phyloP scores from a whole-genome alignment of 2,329 filamentous ascomycete species.

The Aureobasidium sp. region DNA sequence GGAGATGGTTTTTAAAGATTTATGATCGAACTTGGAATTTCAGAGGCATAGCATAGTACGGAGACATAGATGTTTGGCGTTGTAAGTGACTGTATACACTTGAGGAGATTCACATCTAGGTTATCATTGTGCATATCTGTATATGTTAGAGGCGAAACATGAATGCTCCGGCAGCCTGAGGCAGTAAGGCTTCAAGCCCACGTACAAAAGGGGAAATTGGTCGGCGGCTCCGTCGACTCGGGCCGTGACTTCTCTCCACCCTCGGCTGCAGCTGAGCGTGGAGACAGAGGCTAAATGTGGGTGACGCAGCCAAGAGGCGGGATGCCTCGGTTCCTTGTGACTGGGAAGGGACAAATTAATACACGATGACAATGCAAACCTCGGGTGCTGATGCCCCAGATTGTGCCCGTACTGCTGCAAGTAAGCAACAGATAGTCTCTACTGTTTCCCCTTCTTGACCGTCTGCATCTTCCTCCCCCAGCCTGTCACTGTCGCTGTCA shows the following conservation, averaged over 20 bases:
- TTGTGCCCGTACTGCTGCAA: neutral
- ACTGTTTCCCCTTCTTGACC: neutral
- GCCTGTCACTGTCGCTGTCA: neutral
- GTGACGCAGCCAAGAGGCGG: conserved; percentile 8
- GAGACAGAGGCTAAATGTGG: neutral
- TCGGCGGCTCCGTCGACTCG: neutral
- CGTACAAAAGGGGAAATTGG: neutral
- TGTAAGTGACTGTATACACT: neutral
- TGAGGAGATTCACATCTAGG: neutral
- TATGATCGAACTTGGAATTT: neutral
- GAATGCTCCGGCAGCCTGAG: neutral
- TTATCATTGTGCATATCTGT: too few relatives aligned
- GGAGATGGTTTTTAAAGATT: conserved; percentile 44
- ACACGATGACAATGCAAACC: neutral
- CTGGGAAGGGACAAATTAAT: neutral
- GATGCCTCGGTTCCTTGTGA: conserved; percentile 11
- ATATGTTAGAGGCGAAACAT: neutral
- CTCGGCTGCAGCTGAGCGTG: neutral
- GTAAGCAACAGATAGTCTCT: neutral
- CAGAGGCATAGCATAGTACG: neutral
- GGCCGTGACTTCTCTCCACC: neutral
- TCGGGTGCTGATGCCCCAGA: neutral
- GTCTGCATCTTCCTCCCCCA: neutral
- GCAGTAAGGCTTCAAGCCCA: neutral
- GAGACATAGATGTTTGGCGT: neutral